These are phyloP conservation scores for Salix udensis DNA, from an alignment of 345 rosid species.

Conservation along the genomic window DNA sequence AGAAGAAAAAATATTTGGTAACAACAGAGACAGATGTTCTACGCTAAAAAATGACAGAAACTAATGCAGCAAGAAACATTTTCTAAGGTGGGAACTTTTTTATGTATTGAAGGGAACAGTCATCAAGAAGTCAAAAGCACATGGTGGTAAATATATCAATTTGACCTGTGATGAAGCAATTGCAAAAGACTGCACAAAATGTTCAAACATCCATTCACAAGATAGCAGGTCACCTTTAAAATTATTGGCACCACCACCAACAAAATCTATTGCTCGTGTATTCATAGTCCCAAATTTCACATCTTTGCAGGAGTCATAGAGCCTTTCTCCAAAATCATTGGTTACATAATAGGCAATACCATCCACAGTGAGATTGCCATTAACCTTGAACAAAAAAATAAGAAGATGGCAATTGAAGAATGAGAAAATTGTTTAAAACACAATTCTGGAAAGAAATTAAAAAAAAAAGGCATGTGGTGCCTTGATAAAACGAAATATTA, in stretches of 20 bases:
- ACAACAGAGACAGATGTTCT: background rate
- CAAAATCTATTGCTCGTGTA: slow-evolving; percentile 27
- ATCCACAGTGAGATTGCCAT: slow-evolving; percentile 26
- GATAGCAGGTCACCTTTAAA: slow-evolving; percentile 15
- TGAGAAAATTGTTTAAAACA: background rate
- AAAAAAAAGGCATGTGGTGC: background rate
- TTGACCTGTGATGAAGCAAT: background rate
- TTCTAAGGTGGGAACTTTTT: background rate
- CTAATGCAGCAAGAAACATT: background rate
- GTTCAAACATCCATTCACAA: background rate
- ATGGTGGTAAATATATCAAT: background rate
- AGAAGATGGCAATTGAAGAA: background rate
- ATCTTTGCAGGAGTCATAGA: slow-evolving; percentile 22
- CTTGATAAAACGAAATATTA: background rate
- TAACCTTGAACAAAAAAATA: slow-evolving; percentile 9
- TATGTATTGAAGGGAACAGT: background rate
- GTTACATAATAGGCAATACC: slow-evolving; percentile 25
- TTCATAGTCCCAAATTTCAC: slow-evolving; percentile 32
- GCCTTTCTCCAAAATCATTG: slow-evolving; percentile 17
- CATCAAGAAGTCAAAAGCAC: background rate
- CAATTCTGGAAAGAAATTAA: background rate
- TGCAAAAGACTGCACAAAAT: background rate
- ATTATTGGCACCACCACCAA: slow-evolving; percentile 29
- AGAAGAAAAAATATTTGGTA: background rate
- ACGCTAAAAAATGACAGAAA: background rate